These are phyloP conservation scores for Mycosarcoma maydis DNA, from an alignment of 1,284 basidiomycete species.

Conservation along the genomic window DNA sequence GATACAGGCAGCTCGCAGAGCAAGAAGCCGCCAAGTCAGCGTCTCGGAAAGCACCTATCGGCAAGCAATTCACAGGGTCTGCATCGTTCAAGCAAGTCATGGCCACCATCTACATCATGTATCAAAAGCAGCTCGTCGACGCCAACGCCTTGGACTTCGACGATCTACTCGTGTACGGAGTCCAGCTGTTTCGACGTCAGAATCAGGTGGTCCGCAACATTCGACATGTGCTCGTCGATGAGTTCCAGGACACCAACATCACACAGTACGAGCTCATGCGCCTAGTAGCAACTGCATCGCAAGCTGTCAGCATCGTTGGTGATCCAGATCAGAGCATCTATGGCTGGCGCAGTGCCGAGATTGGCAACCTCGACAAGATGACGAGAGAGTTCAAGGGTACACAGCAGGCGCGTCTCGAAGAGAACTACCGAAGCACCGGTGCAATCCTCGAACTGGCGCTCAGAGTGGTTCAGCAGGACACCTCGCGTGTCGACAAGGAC, in stretches of 20 bases:
- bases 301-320: slow-evolving; percentile 80
- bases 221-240: slow-evolving; percentile 84
- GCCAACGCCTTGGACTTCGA: slow-evolving; percentile 88
- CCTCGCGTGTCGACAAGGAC: slow-evolving; percentile 77
- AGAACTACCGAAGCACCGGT: slow-evolving; percentile 87
- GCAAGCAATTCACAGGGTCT: slow-evolving; percentile 13
- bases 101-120: slow-evolving; percentile 74
- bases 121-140: slow-evolving; percentile 74
- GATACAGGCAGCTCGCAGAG: slow-evolving; percentile 25
- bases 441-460: slow-evolving; percentile 80
- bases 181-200: slow-evolving; percentile 74
- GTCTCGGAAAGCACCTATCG: slow-evolving; percentile 13
- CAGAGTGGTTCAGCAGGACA: slow-evolving; percentile 84
- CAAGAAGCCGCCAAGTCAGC: slow-evolving; percentile 26
- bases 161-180: slow-evolving; percentile 79
- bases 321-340: slow-evolving; percentile 95
- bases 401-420: slow-evolving; percentile 79
- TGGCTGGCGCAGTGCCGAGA: slow-evolving; percentile 82
- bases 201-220: slow-evolving; percentile 75
- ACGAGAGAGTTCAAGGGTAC: slow-evolving; percentile 47
- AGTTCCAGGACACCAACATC: slow-evolving; percentile 89
- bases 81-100: slow-evolving; percentile 31
- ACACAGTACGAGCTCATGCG: slow-evolving; percentile 86
- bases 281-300: slow-evolving; percentile 66
- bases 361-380: slow-evolving; percentile 62